Evolutionary conservation across 2,329 filamentous ascomycete genomes (phyloP), one percentile per base, ranked within the genome.

Genomic region (Claviceps maximensis): DNA sequence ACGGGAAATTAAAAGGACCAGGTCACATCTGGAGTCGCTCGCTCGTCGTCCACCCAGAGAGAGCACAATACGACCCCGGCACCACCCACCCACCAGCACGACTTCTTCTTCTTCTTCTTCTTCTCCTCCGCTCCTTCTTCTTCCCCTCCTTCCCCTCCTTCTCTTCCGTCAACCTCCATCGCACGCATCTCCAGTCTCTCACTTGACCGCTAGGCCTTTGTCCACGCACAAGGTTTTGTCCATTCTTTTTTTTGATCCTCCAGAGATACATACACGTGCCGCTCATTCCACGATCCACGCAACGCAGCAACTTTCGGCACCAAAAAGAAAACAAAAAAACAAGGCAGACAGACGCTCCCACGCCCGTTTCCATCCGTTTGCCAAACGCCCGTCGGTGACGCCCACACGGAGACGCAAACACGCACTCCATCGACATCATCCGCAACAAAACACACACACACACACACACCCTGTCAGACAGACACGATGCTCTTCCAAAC

Each of bases 401-500:
- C 31, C 13, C 31, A 33, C 8, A 12, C 31, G 9, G 31, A 33
- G 12, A 12, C 41, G 19, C 19, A 25, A 25, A 17, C 42, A 7
- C 23, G 4, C 42, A 25, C 10, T 27, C 42, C 1, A 2, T 4
- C 40, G 10, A 15, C 8, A 46, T n/a, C 44, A 15, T n/a, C n/a
- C n/a, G n/a, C n/a, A 48, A 41, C 21, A 10, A 27, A n/a, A 5
- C 36, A 40, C 27, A 36, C n/a, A n/a, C n/a, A n/a, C n/a, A n/a
- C n/a, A n/a, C n/a, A n/a, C n/a, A n/a, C n/a, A n/a, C n/a, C n/a
- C n/a, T n/a, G n/a, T n/a, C n/a, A n/a, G n/a, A 19, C 47, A 53
- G 51, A 53, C 62, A 67, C 62, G 45, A 70, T 70, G 69, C 65
- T 65, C 53, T 67, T 70, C 64, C 58, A 62, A 53, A 61, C 64